Evolutionary conservation across 2,329 filamentous ascomycete genomes (phyloP).

Genomic region (Lachnellula arida): DNA sequence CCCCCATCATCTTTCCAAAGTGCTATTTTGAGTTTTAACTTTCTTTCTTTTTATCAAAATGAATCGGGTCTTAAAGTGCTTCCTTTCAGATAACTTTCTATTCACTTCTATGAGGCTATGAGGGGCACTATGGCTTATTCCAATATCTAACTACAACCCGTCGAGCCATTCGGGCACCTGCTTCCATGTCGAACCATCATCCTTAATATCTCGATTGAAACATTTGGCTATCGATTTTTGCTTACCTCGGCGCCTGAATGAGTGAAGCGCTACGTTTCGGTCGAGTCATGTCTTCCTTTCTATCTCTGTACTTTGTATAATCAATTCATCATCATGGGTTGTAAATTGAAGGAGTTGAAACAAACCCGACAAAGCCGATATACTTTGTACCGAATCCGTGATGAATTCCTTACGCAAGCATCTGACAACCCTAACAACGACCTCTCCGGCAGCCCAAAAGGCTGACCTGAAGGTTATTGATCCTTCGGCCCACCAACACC

Average conservation of each 20-base stretch:
- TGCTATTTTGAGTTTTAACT: not conserved
- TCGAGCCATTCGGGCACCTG: not conserved
- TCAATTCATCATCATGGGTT: not conserved
- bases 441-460: not conserved
- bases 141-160: not conserved
- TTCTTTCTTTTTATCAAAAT: not conserved
- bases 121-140: not conserved
- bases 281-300: not conserved
- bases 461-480: not conserved
- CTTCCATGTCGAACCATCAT: not conserved
- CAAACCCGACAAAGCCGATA: not conserved
- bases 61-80: not conserved
- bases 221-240: not conserved
- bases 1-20: too few species aligned
- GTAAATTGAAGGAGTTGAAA: not conserved
- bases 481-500: not conserved
- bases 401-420: not conserved
- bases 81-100: not conserved
- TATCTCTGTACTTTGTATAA: not conserved
- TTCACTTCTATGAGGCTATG: not conserved
- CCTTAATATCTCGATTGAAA: not conserved
- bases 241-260: not conserved
- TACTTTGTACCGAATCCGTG: not conserved
- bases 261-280: not conserved
- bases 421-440: not conserved